phyloP scores from a whole-genome alignment of 2,329 filamentous ascomycete genomes.

The Emericellopsis cladophorae region DNA sequence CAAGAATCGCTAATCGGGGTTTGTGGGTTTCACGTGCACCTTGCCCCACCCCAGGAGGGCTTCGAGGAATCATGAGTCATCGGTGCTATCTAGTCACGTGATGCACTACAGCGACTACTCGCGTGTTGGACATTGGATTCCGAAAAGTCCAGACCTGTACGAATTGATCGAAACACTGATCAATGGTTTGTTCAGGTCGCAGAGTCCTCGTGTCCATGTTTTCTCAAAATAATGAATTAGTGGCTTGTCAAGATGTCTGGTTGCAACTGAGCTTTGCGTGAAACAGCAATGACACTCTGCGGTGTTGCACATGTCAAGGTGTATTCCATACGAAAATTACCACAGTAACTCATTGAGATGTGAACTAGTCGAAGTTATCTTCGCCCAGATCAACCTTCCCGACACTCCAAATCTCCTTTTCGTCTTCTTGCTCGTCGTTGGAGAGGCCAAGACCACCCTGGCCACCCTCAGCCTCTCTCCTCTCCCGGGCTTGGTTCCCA shows the following conservation, averaged over 20 bases:
- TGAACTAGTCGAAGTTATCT: too few species aligned
- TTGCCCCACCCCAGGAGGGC: constrained; percentile 22
- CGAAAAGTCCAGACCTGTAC: too few species aligned
- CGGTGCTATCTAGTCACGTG: constrained; percentile 6
- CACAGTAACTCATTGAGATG: too few species aligned
- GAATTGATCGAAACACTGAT: too few species aligned
- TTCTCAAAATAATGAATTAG: too few species aligned
- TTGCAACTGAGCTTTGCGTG: too few species aligned
- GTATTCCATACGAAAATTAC: too few species aligned
- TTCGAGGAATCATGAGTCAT: constrained; percentile 15
- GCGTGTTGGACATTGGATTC: neutral
- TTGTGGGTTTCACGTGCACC: constrained; percentile 29
- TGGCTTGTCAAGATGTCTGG: too few species aligned
- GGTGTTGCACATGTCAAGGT: too few species aligned
- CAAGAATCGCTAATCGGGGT: constrained; percentile 10
- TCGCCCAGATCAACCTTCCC: constrained; percentile 72
- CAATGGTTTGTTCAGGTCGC: too few species aligned
- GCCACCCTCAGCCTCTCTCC: constrained; percentile 83
- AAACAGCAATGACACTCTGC: too few species aligned
- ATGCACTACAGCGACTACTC: constrained; percentile 9
- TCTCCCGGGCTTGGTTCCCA: constrained; percentile 76
- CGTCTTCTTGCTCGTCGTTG: constrained; percentile 87
- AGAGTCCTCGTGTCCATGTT: too few species aligned
- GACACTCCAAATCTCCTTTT: constrained; percentile 91
- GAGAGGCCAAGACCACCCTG: constrained; percentile 73